These are phyloP conservation scores for Rusavskia elegans DNA, from an alignment of 495 filamentous ascomycete genomes.

Conservation along the genomic window DNA sequence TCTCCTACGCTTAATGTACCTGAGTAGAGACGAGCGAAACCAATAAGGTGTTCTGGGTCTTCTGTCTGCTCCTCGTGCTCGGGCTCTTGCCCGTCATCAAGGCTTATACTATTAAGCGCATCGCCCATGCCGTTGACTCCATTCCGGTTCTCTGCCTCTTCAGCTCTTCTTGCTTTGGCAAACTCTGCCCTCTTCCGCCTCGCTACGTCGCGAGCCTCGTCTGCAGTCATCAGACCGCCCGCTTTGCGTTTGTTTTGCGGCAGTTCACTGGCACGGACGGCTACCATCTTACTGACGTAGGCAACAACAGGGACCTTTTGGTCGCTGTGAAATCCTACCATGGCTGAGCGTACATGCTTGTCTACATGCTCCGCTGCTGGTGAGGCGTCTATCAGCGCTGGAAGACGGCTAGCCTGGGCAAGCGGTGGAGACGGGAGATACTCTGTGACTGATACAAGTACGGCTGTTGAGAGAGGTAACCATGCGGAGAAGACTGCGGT, in stretches of 20 bases:
- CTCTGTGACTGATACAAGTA: conserved; percentile 86
- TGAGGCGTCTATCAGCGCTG: conserved; percentile 61
- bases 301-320: conserved; percentile 68
- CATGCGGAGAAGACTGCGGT: conserved; percentile 76
- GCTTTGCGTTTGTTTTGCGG: conserved; percentile 58
- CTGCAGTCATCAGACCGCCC: conserved; percentile 55
- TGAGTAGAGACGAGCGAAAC: conserved; percentile 86
- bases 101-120: conserved; percentile 31
- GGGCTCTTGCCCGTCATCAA: conserved; percentile 30
- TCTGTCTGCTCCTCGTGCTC: conserved; percentile 24
- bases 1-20: conserved; percentile 83
- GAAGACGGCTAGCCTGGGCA: conserved; percentile 74
- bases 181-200: conserved; percentile 82
- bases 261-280: conserved; percentile 80
- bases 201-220: conserved; percentile 76
- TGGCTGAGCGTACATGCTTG: conserved; percentile 51
- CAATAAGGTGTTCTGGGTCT: conserved; percentile 78
- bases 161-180: conserved; percentile 52
- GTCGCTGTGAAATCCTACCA: conserved; percentile 58
- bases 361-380: conserved; percentile 61
- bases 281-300: conserved; percentile 97
- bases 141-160: conserved; percentile 22
- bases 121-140: conserved; percentile 33
- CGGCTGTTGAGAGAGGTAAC: conserved; percentile 84
- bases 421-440: conserved; percentile 70